Base-by-base conservation (phyloP, 2,329 filamentous ascomycete species). In the Ophiobolus disseminans region DNA sequence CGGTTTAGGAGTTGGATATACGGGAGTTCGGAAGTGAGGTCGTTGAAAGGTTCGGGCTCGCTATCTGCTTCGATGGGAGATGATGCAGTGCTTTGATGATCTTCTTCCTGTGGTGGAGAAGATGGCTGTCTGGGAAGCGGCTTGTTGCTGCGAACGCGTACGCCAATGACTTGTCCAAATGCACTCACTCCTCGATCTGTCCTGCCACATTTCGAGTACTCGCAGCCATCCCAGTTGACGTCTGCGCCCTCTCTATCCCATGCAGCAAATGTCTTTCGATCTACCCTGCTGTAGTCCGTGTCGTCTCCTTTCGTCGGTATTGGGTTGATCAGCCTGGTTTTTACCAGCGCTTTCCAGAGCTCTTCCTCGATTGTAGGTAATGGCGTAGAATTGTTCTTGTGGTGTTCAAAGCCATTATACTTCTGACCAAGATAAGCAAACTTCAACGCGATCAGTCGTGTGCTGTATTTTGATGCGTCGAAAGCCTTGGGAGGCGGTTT, bases 101-200 rank as follows among this genome's bases (percentile, higher is more conserved):
- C 16, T 3, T 53, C 45, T 5, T 47, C 22, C 10, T 52, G 30
- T n/a, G 56, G 45, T n/a, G 51, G 32, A 23, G 45, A 11, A 21
- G 52, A 40, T 26, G 46, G 4, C 25, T 46, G 40, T 42, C 48
- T 67, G 19, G 62, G 74, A 41, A 87, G 66, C 1, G 90, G 90
- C 58, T 83, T 78, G 62, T 88, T 89, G 73, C 92, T 97, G 68
- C 93, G 81, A 13, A 99, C 86, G 45, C 88, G 79, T 31, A 99
- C 76, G 0, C 86, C 89, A 65, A 99, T 86, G 48, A 99, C 94
- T 77, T 99, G 94, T 0, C 94, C 94, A 76, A 99, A 99, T 3
- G 94, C 92, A 73, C 91, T 97, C 26, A 99, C 94, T 10, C 94
- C 94, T 44, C 86, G 82, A 70, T 99, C 94, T 14, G 94, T 99